Base-by-base conservation (phyloP, 2,329 filamentous ascomycete species). In the Zopfia rhizophila region DNA sequence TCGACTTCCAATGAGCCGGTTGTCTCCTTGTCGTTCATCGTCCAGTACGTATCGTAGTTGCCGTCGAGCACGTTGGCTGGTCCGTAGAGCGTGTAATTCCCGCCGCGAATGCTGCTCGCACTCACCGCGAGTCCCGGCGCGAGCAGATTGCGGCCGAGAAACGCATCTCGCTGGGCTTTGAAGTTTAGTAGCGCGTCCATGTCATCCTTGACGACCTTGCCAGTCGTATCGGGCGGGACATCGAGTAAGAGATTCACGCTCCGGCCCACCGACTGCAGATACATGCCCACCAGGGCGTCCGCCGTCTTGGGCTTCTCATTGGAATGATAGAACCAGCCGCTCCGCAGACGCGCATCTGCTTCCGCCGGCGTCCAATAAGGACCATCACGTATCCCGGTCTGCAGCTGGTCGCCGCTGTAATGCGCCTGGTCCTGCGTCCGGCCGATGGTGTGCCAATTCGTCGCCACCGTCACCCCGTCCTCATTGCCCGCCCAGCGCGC, bases 401-500 rank as follows among this genome's bases (percentile, higher is more conserved):
- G 32, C n/a, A 54, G 36, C 28, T 54, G 27, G 4, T 31, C 38
- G 6, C 37, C 51, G 16, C 13, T 38, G 25, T 54, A 53, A 4
- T 19, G 39, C 1, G 37, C 33, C 4, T 54, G 22, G 21, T 56
- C 53, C 28, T 54, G 53, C 3, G 53, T 56, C 22, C 50, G 37
- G 17, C 25, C 38, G 29, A 56, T 54, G 11, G 50, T 51, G 22
- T 56, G 53, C 53, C 53, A 56, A 21, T 49, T 56, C n/a, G 53
- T 56, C 3, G 22, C 14, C 4, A 42, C 43, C 17, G 53, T 47
- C 3, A 45, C 38, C 11, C 53, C 51, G 31, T 54, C 46, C 21
- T 56, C 50, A 21, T 56, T 56, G 18, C 53, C 53, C 4, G 51
- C 50, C 50, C 50, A 56, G 17, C 53, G 39, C 16, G 50, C 53